Evolutionary conservation across 2,329 filamentous ascomycete genomes (phyloP).

Genomic region (Raffaelea albimanens): DNA sequence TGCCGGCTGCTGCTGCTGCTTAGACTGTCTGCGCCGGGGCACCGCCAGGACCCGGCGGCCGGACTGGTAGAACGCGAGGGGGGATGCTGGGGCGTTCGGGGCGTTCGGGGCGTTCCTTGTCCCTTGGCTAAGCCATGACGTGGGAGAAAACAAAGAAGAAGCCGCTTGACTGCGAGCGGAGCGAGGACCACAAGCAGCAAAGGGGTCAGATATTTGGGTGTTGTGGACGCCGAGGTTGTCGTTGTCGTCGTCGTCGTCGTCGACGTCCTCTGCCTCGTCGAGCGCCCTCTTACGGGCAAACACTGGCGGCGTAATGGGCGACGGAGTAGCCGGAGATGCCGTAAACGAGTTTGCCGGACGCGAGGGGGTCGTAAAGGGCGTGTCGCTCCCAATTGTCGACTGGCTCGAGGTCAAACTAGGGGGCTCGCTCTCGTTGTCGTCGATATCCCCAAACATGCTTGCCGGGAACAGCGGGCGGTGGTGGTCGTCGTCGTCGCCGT

Average conservation of each 20-base stretch:
- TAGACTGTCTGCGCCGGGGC: slow-evolving; percentile 23
- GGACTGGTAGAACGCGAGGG: slow-evolving; percentile 16
- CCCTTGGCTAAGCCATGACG: slow-evolving; percentile 1
- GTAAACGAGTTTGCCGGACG: slow-evolving; percentile 12
- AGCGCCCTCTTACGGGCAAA: slow-evolving; percentile 2
- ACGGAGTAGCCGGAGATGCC: slow-evolving; percentile 1
- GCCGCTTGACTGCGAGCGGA: too few species aligned
- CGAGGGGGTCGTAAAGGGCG: slow-evolving; percentile 22
- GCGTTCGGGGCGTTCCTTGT: slow-evolving; percentile 30
- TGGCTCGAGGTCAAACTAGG: slow-evolving; percentile 42
- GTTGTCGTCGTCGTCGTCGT: slow-evolving; percentile 5
- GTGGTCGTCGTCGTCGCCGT: not conserved
- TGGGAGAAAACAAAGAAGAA: slow-evolving; percentile 15
- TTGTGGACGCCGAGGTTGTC: not conserved
- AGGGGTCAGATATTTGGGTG: too few species aligned
- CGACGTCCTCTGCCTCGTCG: slow-evolving; percentile 30
- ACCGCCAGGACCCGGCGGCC: slow-evolving; percentile 38
- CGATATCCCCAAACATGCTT: slow-evolving; percentile 11
- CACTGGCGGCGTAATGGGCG: slow-evolving; percentile 18
- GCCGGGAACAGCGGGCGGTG: slow-evolving; percentile 10
- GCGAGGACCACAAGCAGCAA: too few species aligned
- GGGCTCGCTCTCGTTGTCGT: slow-evolving; percentile 17
- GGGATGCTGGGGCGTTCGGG: slow-evolving; percentile 25
- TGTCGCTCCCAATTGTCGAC: too few species aligned
- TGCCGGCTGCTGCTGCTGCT: slow-evolving; percentile 3